Conservation (phyloP, 2,329 filamentous ascomycete genomes). For the Pseudocercospora macadamiae region DNA sequence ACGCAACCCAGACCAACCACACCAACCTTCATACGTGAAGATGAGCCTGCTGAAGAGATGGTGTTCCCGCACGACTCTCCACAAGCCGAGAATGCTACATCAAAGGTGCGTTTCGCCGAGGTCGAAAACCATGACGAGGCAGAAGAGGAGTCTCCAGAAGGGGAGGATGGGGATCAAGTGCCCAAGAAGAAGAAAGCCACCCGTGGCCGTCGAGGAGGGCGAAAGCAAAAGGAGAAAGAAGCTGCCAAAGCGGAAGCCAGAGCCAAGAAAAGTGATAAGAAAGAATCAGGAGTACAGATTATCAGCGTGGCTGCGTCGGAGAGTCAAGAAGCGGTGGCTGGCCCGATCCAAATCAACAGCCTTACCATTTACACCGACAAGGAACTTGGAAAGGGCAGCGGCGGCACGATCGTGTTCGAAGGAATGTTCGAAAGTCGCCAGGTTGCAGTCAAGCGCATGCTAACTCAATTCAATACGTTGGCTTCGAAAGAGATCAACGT, state of each 20-base stretch:
- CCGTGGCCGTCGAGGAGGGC: slow-evolving; percentile 52
- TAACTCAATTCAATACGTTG: slow-evolving; percentile 93
- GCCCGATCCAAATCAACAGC: slow-evolving; percentile 62
- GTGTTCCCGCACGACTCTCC: slow-evolving; percentile 35
- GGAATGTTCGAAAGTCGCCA: slow-evolving; percentile 89
- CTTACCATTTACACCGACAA: slow-evolving; percentile 63
- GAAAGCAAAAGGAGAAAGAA: slow-evolving; percentile 48
- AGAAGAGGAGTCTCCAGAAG: slow-evolving; percentile 25
- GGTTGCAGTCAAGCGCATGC: slow-evolving; percentile 95
- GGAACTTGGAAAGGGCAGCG: slow-evolving; percentile 76
- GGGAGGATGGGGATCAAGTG: slow-evolving; percentile 32
- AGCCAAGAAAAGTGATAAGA: slow-evolving; percentile 36
- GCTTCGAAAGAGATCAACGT: slow-evolving; percentile 91
- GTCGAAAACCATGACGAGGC: slow-evolving; percentile 10
- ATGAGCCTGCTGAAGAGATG: slow-evolving; percentile 40
- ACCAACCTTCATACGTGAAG: slow-evolving; percentile 32
- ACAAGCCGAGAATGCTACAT: slow-evolving; percentile 6
- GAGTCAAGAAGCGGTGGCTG: slow-evolving; percentile 47
- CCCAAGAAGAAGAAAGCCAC: slow-evolving; percentile 54
- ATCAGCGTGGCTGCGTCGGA: slow-evolving; percentile 49
- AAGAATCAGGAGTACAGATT: slow-evolving; percentile 37
- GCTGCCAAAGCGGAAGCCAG: slow-evolving; percentile 39
- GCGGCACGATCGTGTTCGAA: slow-evolving; percentile 94
- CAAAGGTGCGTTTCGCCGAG: slow-evolving; percentile 24
- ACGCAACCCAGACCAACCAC: slow-evolving; percentile 3